phyloP scores from a whole-genome alignment of 1,284 basidiomycete species.

The Tilletia setariae region DNA sequence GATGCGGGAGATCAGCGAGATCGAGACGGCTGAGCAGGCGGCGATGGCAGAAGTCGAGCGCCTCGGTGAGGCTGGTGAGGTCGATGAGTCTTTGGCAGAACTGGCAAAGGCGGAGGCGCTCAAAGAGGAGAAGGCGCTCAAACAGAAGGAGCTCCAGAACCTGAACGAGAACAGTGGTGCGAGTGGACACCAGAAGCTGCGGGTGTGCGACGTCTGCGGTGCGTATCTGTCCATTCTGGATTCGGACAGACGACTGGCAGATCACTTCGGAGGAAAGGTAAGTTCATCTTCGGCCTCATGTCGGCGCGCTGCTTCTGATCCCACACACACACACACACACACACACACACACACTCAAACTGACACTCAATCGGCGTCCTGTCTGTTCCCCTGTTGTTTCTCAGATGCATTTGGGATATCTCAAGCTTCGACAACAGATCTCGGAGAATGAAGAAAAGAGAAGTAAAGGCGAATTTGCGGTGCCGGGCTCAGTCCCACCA shows the following conservation, averaged over 20 bases:
- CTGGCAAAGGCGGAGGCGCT: constrained; percentile 95
- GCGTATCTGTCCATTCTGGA: constrained; percentile 96
- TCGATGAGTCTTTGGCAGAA: constrained; percentile 96
- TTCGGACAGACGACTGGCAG: constrained; percentile 94
- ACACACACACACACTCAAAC: too few relatives aligned
- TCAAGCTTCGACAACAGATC: constrained; percentile 92
- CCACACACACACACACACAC: too few relatives aligned
- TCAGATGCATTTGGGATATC: constrained; percentile 98
- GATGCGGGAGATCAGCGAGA: constrained; percentile 99
- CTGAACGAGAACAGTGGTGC: constrained; percentile 97
- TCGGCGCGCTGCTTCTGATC: neutral
- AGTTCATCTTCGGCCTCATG: constrained; percentile 39
- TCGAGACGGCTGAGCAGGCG: constrained; percentile 95
- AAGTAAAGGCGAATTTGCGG: constrained; percentile 18
- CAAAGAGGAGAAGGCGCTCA: constrained; percentile 91
- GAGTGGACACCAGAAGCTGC: constrained; percentile 95
- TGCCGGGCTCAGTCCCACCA: constrained; percentile 15
- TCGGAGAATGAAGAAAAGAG: constrained; percentile 61
- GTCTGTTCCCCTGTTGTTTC: constrained; percentile 56
- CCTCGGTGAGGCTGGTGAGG: constrained; percentile 93
- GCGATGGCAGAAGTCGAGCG: constrained; percentile 97
- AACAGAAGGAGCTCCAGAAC: constrained; percentile 94
- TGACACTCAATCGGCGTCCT: neutral
- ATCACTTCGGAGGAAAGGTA: constrained; percentile 99
- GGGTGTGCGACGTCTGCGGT: constrained; percentile 98